A percentile compares a stretch with the other conserved stretches of the same genome.
Evolutionary conservation across 148 eudicot species (phyloP).

Genomic region (Cornus suecica): DNA sequence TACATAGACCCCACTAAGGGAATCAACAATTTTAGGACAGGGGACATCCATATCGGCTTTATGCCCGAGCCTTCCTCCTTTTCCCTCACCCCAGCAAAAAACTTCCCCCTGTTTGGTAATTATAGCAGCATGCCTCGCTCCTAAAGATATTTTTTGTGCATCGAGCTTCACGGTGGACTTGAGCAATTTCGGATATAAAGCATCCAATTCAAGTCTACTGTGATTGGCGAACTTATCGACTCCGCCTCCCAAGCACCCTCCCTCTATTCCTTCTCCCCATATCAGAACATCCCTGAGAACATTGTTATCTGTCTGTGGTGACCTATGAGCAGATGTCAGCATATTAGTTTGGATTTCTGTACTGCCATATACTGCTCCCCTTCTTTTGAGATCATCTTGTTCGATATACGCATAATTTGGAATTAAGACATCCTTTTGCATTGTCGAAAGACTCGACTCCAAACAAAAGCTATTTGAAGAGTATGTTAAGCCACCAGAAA

Average conservation of each 20-base stretch:
- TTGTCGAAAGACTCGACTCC: conserved; percentile 34
- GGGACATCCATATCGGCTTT: conserved; percentile 26
- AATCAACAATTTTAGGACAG: conserved; percentile 32
- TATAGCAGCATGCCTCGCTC: conserved; percentile 34
- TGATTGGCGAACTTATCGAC: conserved; percentile 10
- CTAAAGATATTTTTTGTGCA: conserved; percentile 30
- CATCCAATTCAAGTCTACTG: conserved; percentile 15
- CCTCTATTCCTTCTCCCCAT: conserved; percentile 42
- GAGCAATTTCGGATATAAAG: conserved; percentile 30
- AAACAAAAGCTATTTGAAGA: conserved; percentile 38
- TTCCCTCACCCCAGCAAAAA: conserved; percentile 47
- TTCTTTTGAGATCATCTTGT: conserved; percentile 14
- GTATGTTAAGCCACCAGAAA: conserved; percentile 36
- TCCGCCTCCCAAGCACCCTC: conserved; percentile 28
- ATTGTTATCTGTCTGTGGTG: conserved; percentile 2
- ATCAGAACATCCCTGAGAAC: conserved; percentile 34
- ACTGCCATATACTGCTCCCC: conserved; percentile 7
- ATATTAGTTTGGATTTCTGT: conserved; percentile 8
- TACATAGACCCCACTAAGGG: conserved; percentile 18
- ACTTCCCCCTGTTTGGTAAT: conserved; percentile 49
- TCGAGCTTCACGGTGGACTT: conserved; percentile 35
- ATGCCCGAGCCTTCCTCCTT: conserved; percentile 35
- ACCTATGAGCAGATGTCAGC: conserved; percentile 12
- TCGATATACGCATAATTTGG: conserved; percentile 24
- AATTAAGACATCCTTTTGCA: conserved; percentile 11